Conservation (phyloP, 768 basidiomycete genomes). For the Lactarius trivialis region DNA sequence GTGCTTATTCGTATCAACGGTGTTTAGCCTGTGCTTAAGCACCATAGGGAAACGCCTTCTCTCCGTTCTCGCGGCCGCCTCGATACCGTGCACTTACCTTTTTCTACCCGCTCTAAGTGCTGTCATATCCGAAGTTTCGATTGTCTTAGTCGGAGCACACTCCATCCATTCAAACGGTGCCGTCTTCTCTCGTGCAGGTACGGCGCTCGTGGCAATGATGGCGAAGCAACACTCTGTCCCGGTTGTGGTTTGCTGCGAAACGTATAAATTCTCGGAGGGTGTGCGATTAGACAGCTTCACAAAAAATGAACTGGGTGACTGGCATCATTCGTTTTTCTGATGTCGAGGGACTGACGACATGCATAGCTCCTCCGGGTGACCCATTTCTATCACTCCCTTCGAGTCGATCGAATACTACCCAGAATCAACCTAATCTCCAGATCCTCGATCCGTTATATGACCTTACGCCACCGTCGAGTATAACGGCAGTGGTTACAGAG, state of each 20-base stretch:
- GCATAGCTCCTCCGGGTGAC: conserved; percentile 29
- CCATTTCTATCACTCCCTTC: conserved; percentile 31
- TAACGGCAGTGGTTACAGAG: conserved; percentile 96
- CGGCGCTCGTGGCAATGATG: conserved; percentile 95
- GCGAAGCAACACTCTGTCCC: conserved; percentile 84
- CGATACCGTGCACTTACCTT: conserved; percentile 84
- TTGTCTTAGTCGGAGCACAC: conserved; percentile 87
- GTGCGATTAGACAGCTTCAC: conserved; percentile 92
- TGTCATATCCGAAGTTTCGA: conserved; percentile 73
- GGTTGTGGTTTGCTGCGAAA: conserved; percentile 95
- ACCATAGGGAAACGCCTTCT: conserved; percentile 70
- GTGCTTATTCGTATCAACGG: conserved; percentile 2
- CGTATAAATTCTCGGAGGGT: conserved; percentile 94
- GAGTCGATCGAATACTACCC: conserved; percentile 30
- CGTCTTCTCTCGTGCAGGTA: conserved; percentile 90
- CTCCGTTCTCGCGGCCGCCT: conserved; percentile 55
- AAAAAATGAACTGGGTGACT: conserved; percentile 91
- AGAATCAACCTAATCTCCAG: conserved; percentile 51
- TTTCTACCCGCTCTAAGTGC: conserved; percentile 82
- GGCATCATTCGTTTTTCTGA: neutral
- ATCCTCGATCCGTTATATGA: conserved; percentile 89
- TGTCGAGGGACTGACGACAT: neutral
- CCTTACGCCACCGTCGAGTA: conserved; percentile 83
- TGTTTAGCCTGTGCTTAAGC: conserved; percentile 1
- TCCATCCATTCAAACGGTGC: conserved; percentile 93